Evolutionary conservation across 768 basidiomycete genomes (phyloP), one percentile per base, ranked within the genome.

Genomic region (Boletus tomentosulus): DNA sequence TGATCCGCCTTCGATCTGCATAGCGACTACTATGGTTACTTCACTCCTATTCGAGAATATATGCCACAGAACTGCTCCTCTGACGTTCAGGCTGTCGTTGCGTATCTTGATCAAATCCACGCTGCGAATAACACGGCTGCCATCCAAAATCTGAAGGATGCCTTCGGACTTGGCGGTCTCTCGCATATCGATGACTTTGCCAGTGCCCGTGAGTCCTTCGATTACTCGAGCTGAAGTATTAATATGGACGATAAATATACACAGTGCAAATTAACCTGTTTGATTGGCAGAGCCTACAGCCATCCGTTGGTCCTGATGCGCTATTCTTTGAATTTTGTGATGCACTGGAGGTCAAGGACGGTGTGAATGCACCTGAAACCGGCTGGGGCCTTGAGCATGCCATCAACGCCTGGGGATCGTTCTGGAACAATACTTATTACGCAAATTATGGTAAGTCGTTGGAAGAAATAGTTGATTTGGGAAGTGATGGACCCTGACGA

Each of bases 261-360:
- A n/a, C n/a, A n/a, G n/a, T n/a, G n/a, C n/a, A n/a, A n/a, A n/a
- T n/a, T 62, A 61, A 73, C 85, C 8, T 51, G 51, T 83, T 78
- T 76, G 83, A 85, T 48, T 90, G 87, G 87, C 87, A 89, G 60
- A 59, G 60, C 9, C 63, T 89, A n/a, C 79, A 81, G 41, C 81
- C 83, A 2, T 70, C 74, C 11, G 66, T 69, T 2, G 83, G 82
- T 4, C 71, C 71, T n/a, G 67, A 62, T 12, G 60, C 62, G 0
- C 43, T 58, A 24, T 77, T 75, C 63, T 71, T 68, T 63, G 7
- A 69, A 28, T 77, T 77, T 54, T 74, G 73, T 52, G 74, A 74
- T 52, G 71, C 69, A 5, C 61, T 75, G 3, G 71, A 73, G 53
- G 69, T 74, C 5, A 71, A 72, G 56, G 51, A 74, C 19, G 74